Evolutionary conservation across 768 basidiomycete genomes (phyloP).

Genomic region (Peribolospora baueri): DNA sequence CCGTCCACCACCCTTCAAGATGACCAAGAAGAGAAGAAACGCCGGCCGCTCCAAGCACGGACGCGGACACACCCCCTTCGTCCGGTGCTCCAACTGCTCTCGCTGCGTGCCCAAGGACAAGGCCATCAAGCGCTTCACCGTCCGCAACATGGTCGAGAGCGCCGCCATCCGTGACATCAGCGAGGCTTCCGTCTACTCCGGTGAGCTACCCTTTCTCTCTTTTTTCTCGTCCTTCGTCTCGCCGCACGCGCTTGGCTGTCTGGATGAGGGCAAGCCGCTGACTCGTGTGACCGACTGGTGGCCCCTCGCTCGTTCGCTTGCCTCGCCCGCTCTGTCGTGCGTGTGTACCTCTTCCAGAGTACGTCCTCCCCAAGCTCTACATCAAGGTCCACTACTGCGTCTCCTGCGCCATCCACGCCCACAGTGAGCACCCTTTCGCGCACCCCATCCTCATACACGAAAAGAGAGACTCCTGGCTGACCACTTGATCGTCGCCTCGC

Average conservation of each 20-base stretch:
- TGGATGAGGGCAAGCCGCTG: neutral
- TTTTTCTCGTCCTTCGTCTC: neutral
- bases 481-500: neutral
- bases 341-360: slow-evolving; percentile 33
- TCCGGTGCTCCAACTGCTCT: slow-evolving; percentile 98
- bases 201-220: slow-evolving; percentile 26
- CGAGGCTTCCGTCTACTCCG: slow-evolving; percentile 78
- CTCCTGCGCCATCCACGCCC: slow-evolving; percentile 96
- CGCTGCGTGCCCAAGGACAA: slow-evolving; percentile 96
- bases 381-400: slow-evolving; percentile 98
- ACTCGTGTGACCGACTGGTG: neutral
- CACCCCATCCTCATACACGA: neutral
- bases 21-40: slow-evolving; percentile 99
- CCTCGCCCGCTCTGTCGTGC: neutral
- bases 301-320: neutral
- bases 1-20: neutral
- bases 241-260: neutral
- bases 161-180: slow-evolving; percentile 93
- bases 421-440: slow-evolving; percentile 34
- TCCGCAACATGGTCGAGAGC: slow-evolving; percentile 99
- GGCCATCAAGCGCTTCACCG: slow-evolving; percentile 98
- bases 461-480: neutral
- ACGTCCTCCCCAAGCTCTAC: slow-evolving; percentile 88
- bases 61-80: slow-evolving; percentile 78
- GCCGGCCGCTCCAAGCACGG: slow-evolving; percentile 98